Evolutionary conservation across 306 rosid species (phyloP).

Genomic region (Begonia fuchsioides): DNA sequence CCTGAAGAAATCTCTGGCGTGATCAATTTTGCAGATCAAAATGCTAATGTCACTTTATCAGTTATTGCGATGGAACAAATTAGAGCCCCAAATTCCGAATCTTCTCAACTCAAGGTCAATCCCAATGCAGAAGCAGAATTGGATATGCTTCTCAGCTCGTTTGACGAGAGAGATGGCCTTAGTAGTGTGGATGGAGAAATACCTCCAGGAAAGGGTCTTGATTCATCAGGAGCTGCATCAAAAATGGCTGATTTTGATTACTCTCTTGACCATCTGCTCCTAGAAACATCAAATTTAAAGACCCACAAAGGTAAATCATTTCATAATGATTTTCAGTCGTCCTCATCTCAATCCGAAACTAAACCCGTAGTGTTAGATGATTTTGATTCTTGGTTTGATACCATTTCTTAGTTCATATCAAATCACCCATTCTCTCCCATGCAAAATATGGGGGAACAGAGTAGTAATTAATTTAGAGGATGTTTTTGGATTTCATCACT

Average conservation of each 20-base stretch:
- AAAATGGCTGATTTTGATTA: conserved; percentile 36
- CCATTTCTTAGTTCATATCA: conserved; percentile 23
- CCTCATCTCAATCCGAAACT: conserved; percentile 26
- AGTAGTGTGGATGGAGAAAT: conserved; percentile 12
- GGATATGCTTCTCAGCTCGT: conserved; percentile 59
- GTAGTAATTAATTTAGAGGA: no score
- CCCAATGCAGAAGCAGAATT: conserved; percentile 49
- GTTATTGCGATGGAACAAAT: conserved; percentile 20
- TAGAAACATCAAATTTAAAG: conserved; percentile 34
- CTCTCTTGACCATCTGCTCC: conserved; percentile 55
- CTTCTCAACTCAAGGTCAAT: no score
- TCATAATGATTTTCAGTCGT: conserved; percentile 13
- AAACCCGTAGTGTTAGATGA: conserved; percentile 30
- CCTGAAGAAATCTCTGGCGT: no score
- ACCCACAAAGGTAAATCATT: conserved; percentile 19
- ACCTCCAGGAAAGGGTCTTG: conserved; percentile 19
- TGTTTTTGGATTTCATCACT: no score
- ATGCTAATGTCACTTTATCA: neutral
- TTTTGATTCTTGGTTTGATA: conserved; percentile 72
- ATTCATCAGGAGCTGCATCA: conserved; percentile 13
- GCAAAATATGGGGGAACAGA: neutral
- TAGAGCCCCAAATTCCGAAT: conserved; percentile 6
- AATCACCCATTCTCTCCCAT: conserved; percentile 5
- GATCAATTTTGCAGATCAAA: no score
- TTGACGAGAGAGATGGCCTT: conserved; percentile 9